phyloP scores from a whole-genome alignment of 495 filamentous ascomycete genomes.

The Aspergillus carlsbadensis region DNA sequence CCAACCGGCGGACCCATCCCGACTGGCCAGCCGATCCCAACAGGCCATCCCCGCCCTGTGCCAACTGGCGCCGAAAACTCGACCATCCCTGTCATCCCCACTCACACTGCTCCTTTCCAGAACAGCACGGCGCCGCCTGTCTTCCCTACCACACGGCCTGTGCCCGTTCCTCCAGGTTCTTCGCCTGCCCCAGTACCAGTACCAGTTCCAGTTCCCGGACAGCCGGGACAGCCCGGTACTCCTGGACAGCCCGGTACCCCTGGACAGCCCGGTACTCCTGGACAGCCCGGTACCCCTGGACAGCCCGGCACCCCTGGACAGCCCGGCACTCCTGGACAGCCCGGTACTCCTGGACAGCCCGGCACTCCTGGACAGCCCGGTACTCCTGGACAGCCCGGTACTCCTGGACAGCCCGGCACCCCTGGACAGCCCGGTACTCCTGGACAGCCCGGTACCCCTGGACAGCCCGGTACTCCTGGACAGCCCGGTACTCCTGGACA shows the following conservation, averaged over 20 bases:
- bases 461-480: conserved; percentile 4
- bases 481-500: conserved; percentile 5
- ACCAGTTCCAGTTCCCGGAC: not conserved
- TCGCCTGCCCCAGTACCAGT: conserved; percentile 14
- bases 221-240: not conserved
- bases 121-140: conserved; percentile 24
- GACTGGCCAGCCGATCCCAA: conserved; percentile 3
- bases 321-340: conserved; percentile 1
- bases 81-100: conserved; percentile 5
- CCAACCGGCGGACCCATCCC: conserved; percentile 14
- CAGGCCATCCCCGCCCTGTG: conserved; percentile 15
- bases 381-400: conserved; percentile 4
- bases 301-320: conserved; percentile 6
- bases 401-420: conserved; percentile 3
- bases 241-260: not conserved
- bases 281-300: not conserved
- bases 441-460: conserved; percentile 2
- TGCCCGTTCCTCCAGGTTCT: conserved; percentile 16
- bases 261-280: conserved; percentile 4
- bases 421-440: conserved; percentile 8
- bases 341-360: conserved; percentile 5
- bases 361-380: conserved; percentile 7
- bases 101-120: conserved; percentile 22
- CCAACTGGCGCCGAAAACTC: conserved; percentile 4
- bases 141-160: conserved; percentile 11